Evolutionary conservation across 805 yeast species (phyloP).

Genomic region (Brettanomyces custersianus): DNA sequence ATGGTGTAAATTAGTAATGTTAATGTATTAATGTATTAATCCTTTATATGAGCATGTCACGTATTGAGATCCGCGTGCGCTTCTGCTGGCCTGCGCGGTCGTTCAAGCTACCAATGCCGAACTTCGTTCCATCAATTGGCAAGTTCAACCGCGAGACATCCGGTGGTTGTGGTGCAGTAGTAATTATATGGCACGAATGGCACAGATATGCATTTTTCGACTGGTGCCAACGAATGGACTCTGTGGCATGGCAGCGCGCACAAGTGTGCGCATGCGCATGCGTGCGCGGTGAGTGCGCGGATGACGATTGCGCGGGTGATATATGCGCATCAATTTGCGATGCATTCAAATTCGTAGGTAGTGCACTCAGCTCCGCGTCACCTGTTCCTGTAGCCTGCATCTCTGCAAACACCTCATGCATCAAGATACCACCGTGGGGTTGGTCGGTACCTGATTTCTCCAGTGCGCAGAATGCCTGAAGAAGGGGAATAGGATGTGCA

Average conservation of each 20-base stretch:
- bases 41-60: conserved; percentile 11
- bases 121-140: conserved; percentile 13
- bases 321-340: too few relatives aligned
- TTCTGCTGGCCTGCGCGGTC: conserved; percentile 4
- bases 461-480: conserved; percentile 33
- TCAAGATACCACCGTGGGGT: conserved; percentile 5
- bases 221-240: too few relatives aligned
- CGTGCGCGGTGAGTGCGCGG: too few relatives aligned
- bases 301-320: too few relatives aligned
- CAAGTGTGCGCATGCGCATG: too few relatives aligned
- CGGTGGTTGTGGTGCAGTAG: too few relatives aligned
- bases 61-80: conserved; percentile 12
- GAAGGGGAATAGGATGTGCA: conserved; percentile 34
- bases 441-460: conserved; percentile 8
- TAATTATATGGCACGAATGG: too few relatives aligned
- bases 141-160: conserved; percentile 8
- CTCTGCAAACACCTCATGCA: conserved; percentile 6
- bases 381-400: neutral
- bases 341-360: too few relatives aligned
- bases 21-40: neutral
- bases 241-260: too few relatives aligned
- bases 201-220: too few relatives aligned
- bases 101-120: conserved; percentile 11
- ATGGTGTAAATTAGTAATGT: conserved; percentile 20
- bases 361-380: too few relatives aligned